Evolutionary conservation across 371 early-diverging fungal species (phyloP).

Genomic region (Blakeslea trispora): DNA sequence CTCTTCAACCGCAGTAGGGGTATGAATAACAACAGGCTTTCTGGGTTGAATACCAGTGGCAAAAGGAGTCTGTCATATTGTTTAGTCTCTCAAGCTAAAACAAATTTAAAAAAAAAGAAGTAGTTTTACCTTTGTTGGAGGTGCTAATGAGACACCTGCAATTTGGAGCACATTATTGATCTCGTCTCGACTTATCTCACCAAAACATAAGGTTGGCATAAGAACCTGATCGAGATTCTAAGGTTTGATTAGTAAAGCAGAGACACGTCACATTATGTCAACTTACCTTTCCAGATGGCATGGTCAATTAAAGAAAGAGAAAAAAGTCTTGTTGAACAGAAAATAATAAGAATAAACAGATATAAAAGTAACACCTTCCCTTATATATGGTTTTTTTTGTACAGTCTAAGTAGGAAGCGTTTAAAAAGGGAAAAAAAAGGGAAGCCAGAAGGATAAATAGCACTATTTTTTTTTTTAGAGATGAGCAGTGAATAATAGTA

Average conservation of each 20-base stretch:
- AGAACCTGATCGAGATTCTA: conserved; percentile 24
- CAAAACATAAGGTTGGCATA: conserved; percentile 48
- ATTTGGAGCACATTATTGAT: conserved; percentile 56
- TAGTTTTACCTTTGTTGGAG: conserved; percentile 47
- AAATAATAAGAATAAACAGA: no score
- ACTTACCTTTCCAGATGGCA: conserved; percentile 30
- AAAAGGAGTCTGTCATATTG: conserved; percentile 43
- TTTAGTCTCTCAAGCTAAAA: neutral
- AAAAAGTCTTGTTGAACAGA: no score
- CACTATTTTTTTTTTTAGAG: no score
- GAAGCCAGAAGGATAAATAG: no score
- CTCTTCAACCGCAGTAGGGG: conserved; percentile 1
- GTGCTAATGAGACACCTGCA: conserved; percentile 44
- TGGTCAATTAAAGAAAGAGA: conserved; percentile 3
- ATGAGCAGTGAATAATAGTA: no score
- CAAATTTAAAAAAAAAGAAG: no score
- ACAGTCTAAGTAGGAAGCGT: neutral
- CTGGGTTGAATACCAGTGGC: conserved; percentile 33
- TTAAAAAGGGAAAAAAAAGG: no score
- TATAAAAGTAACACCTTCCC: no score
- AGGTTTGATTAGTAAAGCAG: neutral
- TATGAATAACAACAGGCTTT: conserved; percentile 16
- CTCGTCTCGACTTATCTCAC: conserved; percentile 61
- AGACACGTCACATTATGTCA: neutral
- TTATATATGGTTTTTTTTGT: conserved; percentile 5